A percentile compares a stretch with the other conserved stretches of the same genome.
Evolutionary conservation across 1,139 yeast genomes (phyloP).

Genomic region (Suhomyces chickasaworum): DNA sequence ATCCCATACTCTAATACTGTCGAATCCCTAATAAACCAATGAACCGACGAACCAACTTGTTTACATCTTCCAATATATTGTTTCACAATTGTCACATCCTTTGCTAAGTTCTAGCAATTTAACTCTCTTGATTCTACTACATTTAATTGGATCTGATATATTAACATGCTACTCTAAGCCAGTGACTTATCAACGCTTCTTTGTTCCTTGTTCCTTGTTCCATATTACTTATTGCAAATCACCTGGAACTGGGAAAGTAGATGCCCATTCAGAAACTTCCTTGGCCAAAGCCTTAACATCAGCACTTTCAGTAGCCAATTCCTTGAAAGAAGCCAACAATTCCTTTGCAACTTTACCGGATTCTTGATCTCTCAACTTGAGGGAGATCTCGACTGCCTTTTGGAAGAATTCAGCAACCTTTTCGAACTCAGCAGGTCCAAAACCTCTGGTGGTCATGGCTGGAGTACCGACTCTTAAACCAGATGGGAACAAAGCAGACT

Average conservation of each 20-base stretch:
- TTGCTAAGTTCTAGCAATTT: too few relatives aligned
- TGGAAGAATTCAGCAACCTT: constrained; percentile 79
- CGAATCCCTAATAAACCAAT: too few relatives aligned
- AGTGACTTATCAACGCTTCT: too few relatives aligned
- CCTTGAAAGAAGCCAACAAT: constrained; percentile 63
- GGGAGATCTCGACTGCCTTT: constrained; percentile 69
- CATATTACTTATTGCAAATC: constrained; percentile 45
- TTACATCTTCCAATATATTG: too few relatives aligned
- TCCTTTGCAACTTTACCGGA: constrained; percentile 63
- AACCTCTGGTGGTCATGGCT: constrained; percentile 97
- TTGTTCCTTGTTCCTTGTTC: too few relatives aligned
- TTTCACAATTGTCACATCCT: too few relatives aligned
- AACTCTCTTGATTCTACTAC: too few relatives aligned
- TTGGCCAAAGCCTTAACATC: constrained; percentile 60
- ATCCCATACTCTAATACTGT: too few relatives aligned
- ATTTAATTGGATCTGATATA: background rate
- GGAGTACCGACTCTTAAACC: constrained; percentile 98
- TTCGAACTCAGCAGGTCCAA: constrained; percentile 74
- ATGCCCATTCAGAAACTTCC: constrained; percentile 69
- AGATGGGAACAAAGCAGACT: constrained; percentile 91
- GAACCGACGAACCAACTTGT: too few relatives aligned
- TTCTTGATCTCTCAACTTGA: constrained; percentile 60
- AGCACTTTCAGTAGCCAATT: constrained; percentile 58
- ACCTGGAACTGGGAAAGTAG: constrained; percentile 78
- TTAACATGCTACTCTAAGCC: background rate